Percentiles rank a stretch among this genome's conserved stretches.
Evolutionary conservation across 2,329 filamentous ascomycete genomes (phyloP).

Genomic region (Pseudocercospora musae): DNA sequence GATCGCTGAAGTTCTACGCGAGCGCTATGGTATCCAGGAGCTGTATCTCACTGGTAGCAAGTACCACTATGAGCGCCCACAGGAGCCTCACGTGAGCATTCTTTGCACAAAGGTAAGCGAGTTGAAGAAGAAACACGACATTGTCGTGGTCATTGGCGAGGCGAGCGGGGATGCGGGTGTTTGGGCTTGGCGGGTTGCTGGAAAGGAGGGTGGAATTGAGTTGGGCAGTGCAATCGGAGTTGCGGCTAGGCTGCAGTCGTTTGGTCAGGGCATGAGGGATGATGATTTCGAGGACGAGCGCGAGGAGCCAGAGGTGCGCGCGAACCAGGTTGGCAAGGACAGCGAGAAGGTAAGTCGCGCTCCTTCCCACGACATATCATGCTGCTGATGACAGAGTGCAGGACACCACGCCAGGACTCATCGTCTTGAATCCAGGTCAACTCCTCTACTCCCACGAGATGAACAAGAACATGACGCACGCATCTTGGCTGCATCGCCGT

Average conservation of each 20-base stretch:
- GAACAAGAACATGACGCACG: constrained; percentile 57
- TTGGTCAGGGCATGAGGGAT: neutral
- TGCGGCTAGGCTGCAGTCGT: constrained; percentile 45
- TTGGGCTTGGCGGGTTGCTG: constrained; percentile 66
- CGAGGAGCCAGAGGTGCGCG: neutral
- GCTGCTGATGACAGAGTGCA: neutral
- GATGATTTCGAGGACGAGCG: neutral
- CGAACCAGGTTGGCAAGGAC: neutral
- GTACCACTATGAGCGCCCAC: constrained; percentile 18
- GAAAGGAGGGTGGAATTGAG: constrained; percentile 62
- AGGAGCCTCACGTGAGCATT: constrained; percentile 65
- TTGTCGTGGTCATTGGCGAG: constrained; percentile 75
- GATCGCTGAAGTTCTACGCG: constrained; percentile 16
- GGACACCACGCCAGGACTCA: constrained; percentile 53
- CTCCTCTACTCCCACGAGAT: constrained; percentile 70
- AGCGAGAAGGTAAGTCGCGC: neutral
- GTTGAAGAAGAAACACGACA: constrained; percentile 52
- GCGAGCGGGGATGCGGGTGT: constrained; percentile 68
- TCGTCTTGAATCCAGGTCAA: constrained; percentile 77
- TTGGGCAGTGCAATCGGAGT: constrained; percentile 68
- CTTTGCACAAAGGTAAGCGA: constrained; percentile 55
- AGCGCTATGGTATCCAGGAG: constrained; percentile 20
- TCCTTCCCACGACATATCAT: neutral
- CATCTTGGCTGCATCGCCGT: constrained; percentile 57
- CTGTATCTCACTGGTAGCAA: constrained; percentile 26